A percentile compares a stretch with the other conserved stretches of the same genome.
Evolutionary conservation across 1,139 yeast genomes (phyloP).

Genomic region (Debaryomycetaceae sp.): DNA sequence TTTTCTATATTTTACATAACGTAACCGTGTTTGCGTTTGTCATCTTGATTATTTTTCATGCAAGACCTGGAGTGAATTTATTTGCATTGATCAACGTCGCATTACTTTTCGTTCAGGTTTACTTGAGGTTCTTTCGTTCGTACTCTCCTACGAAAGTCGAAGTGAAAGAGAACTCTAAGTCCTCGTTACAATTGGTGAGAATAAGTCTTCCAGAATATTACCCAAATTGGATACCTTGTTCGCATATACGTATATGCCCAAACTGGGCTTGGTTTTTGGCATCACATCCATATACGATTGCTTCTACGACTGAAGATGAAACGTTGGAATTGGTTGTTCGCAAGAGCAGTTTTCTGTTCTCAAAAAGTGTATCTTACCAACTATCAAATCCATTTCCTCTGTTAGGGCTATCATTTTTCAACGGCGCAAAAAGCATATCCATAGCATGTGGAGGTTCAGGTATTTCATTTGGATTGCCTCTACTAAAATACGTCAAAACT

Average conservation of each 20-base stretch:
- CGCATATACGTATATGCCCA: conserved; percentile 33
- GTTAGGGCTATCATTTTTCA: conserved; percentile 22
- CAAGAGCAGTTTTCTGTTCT: conserved; percentile 16
- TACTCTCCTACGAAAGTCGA: conserved; percentile 9
- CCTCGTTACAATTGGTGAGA: conserved; percentile 22
- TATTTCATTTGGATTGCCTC: conserved; percentile 69
- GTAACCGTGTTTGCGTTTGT: conserved; percentile 28
- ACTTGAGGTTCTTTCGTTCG: conserved; percentile 16
- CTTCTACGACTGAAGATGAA: conserved; percentile 13
- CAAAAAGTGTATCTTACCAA: conserved; percentile 13
- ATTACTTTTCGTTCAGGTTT: conserved; percentile 23
- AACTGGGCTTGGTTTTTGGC: conserved; percentile 27
- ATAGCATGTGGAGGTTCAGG: conserved; percentile 88
- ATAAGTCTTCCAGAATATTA: conserved; percentile 24
- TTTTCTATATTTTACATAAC: conserved; percentile 36
- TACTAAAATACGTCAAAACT: conserved; percentile 35
- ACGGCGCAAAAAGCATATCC: conserved; percentile 49
- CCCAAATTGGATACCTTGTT: conserved; percentile 31
- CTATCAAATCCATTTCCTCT: conserved; percentile 30
- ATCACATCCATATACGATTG: conserved; percentile 40
- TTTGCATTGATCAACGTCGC: conserved; percentile 17
- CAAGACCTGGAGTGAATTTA: conserved; percentile 39
- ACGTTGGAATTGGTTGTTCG: conserved; percentile 26
- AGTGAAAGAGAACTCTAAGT: conserved; percentile 11
- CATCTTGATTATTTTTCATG: conserved; percentile 34